phyloP scores from a whole-genome alignment of 768 basidiomycete genomes.

The Termitomyces sp. region DNA sequence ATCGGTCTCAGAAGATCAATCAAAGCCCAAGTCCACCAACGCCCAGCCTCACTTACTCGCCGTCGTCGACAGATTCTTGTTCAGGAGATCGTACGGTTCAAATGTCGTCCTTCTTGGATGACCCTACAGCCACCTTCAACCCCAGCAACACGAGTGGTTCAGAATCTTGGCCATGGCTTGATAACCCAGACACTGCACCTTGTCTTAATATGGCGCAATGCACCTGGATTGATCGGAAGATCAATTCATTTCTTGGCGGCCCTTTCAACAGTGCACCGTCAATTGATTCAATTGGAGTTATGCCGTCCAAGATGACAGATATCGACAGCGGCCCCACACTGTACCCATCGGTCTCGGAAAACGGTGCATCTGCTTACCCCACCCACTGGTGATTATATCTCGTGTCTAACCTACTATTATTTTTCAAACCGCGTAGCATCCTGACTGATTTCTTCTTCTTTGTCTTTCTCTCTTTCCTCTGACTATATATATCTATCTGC shows the following conservation, averaged over 20 bases:
- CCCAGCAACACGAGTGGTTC: slow-evolving; percentile 11
- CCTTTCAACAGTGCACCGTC: not conserved
- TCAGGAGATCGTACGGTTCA: slow-evolving; percentile 53
- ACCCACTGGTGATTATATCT: slow-evolving; percentile 5
- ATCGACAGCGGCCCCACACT: not conserved
- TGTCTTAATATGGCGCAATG: not conserved
- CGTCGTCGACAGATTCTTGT: slow-evolving; percentile 53
- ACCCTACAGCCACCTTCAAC: slow-evolving; percentile 20
- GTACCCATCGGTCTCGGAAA: slow-evolving; percentile 1
- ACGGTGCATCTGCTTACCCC: slow-evolving; percentile 7
- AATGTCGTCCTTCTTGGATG: slow-evolving; percentile 48
- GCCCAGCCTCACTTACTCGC: slow-evolving; percentile 53
- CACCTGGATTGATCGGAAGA: not conserved
- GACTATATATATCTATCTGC: slow-evolving; percentile 11
- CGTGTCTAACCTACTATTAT: not conserved
- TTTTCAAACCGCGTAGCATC: slow-evolving; percentile 1
- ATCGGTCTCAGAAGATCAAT: slow-evolving; percentile 12
- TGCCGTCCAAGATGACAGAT: slow-evolving; percentile 2
- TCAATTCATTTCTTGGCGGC: slow-evolving; percentile 1
- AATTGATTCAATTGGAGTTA: not conserved
- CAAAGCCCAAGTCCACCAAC: slow-evolving; percentile 44
- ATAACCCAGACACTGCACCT: slow-evolving; percentile 3
- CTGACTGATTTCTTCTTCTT: slow-evolving; percentile 12
- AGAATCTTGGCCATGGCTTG: slow-evolving; percentile 21
- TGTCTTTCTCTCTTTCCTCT: slow-evolving; percentile 9